A percentile compares a stretch with the other conserved stretches of the same genome.
These are phyloP conservation scores for Candida sp. DNA, from an alignment of 1,139 yeast genomes.

Conservation along the genomic window DNA sequence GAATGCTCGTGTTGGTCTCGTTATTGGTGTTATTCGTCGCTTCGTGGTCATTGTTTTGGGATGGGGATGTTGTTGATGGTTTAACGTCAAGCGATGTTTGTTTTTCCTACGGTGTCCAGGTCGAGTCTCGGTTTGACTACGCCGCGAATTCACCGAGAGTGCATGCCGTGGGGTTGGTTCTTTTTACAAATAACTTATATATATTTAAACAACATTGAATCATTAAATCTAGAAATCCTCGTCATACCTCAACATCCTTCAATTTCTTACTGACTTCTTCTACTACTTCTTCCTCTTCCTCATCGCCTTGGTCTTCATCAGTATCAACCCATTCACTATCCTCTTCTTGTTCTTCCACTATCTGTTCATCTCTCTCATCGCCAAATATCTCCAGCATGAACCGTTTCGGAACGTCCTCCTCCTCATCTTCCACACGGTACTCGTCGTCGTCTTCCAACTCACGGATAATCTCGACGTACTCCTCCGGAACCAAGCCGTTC, in stretches of 20 bases:
- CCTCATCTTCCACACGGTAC: slow-evolving; percentile 18
- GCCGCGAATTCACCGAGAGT: too few species aligned
- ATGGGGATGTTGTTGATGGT: background rate
- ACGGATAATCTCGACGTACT: slow-evolving; percentile 70
- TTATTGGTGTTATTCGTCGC: background rate
- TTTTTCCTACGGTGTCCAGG: too few species aligned
- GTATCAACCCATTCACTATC: slow-evolving; percentile 46
- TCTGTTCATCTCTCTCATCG: slow-evolving; percentile 12
- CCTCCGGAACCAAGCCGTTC: slow-evolving; percentile 96
- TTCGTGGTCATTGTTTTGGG: background rate
- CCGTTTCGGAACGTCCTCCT: slow-evolving; percentile 49
- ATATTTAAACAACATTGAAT: background rate
- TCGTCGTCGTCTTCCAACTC: slow-evolving; percentile 20
- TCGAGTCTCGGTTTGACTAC: too few species aligned
- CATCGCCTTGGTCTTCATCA: slow-evolving; percentile 15
- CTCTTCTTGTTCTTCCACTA: slow-evolving; percentile 18
- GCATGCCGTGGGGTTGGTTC: too few species aligned
- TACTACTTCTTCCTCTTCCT: slow-evolving; percentile 9
- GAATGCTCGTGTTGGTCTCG: background rate
- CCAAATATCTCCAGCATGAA: slow-evolving; percentile 48
- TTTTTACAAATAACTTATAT: too few species aligned
- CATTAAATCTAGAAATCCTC: background rate
- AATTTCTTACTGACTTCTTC: slow-evolving; percentile 4
- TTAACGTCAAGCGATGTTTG: background rate
- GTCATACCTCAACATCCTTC: slow-evolving; percentile 4